Base-by-base conservation (phyloP, 2,329 filamentous ascomycete genomes). In the Phoma sp. region DNA sequence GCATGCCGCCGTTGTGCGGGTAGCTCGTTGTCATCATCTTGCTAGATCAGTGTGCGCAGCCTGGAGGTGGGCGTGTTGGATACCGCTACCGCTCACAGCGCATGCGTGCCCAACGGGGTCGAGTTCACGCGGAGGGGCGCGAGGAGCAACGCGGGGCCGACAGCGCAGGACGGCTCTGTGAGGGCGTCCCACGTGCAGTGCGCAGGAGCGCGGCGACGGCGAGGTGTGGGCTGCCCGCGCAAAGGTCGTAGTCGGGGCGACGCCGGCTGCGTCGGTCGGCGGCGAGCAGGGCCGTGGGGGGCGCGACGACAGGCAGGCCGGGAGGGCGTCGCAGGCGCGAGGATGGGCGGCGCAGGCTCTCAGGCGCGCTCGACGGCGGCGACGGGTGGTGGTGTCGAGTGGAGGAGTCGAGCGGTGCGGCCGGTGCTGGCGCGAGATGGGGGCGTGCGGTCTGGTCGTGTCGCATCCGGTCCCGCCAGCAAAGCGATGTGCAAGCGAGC, bases 21-120 rank as follows among this genome's bases (percentile, higher is more conserved):
- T 84, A 81, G 59, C 87, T 83, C 37, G 72, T 68, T 88, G 91
- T 91, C 87, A 91, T 91, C 87, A 91, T 91, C 73, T 76, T 83
- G 65, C 33, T 57, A 30, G 46, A 28, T 54, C 57, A 48, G 48
- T 14, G 20, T 57, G 47, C 43, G 52, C 61, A 47, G 51, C 45
- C 40, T 30, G 21, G n/a, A 18, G 17, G 17, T n/a, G 20, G 17
- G 30, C 29, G 46, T 36, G 18, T 10, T 40, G n/a, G 30, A 32
- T 29, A 28, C 25, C 15, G 47, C 47, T 49, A 29, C 23, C 38
- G 23, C 38, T 49, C 25, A 37, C 17, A 29, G 30, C 36, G 38
- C 47, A 33, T 47, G 28, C 45, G 45, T 23, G 36, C 7, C 43
- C 32, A 30, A 28, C 42, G 34, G 36, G 4, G 18, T 33, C 46